Base-by-base conservation (phyloP, 108 stramenopile genomes). In the Pelagomonas calceolata region DNA sequence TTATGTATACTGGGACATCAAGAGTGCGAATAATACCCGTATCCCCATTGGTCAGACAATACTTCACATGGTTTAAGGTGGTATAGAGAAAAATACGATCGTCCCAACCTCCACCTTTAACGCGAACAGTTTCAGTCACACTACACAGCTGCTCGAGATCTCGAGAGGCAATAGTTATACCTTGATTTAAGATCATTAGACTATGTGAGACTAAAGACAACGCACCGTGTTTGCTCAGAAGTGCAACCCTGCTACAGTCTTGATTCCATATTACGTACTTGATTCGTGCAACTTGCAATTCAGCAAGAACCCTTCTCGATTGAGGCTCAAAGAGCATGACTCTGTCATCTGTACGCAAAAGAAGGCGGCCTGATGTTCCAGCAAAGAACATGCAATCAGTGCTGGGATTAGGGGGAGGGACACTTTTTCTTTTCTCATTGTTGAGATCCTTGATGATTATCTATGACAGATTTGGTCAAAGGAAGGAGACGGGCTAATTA, bases 41-140 rank as follows among this genome's bases (percentile, higher is more conserved):
- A 79, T 98, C 98, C 17, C 98, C 95, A 45, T 90, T 91, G 18
- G 95, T 88, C 36, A 98, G 84, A 63, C 90, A 87, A 82, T 98
- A 98, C 80, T 99, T 99, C 76, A 99, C 88, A 81, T 97, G 98
- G 84, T 96, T 91, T 75, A 93, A 83, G 44, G 98, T 99, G 31
- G 94, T 94, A 85, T 95, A 99, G 63, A 97, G 66, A 79, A 97
- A 96, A 66, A 99, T 82, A 36, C 88, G 80, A 72, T 82, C 86
- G 80, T 96, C 98, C 96, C 96, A 99, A 37, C 89, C 90, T 35
- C 94, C 98, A 66, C 81, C 79, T 91, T 99, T 99, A 82, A 99
- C 90, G 39, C 95, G 90, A 30, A 96, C 95, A 63, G 95, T 92
- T 83, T 99, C 98, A 64, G 86, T 87, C 68, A 96, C 91, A 67